These are phyloP conservation scores for Acorus calamus DNA, from an alignment of 106 monocot genomes.

Conservation along the genomic window DNA sequence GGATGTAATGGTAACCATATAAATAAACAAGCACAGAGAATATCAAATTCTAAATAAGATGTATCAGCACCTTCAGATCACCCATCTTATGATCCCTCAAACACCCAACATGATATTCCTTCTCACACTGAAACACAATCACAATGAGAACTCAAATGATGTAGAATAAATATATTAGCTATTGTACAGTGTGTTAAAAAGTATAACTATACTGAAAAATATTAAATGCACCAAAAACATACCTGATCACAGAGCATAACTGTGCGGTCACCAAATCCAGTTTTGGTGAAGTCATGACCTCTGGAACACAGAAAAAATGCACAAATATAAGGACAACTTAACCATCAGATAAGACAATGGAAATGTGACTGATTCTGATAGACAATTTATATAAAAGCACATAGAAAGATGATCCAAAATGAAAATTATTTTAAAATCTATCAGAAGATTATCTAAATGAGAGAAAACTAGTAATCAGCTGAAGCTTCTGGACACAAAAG, in stretches of 20 bases:
- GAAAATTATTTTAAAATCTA: not conserved
- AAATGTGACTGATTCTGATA: not conserved
- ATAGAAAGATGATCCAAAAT: not conserved
- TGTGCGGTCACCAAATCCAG: conserved; percentile 64
- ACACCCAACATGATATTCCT: conserved; percentile 94
- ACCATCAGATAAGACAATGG: not conserved
- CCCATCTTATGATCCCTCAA: conserved; percentile 76
- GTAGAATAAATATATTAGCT: not conserved
- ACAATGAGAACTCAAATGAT: conserved; percentile 8
- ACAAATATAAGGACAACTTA: too few species aligned
- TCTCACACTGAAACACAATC: conserved; percentile 61
- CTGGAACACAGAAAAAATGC: conserved; percentile 24
- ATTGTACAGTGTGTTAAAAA: too few species aligned
- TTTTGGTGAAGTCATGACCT: conserved; percentile 59
- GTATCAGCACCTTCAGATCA: conserved; percentile 51
- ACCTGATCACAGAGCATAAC: conserved; percentile 95
- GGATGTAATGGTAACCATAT: not conserved
- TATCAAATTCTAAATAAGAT: not conserved
- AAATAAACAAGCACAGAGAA: not conserved
- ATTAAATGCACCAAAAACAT: conserved; percentile 1
- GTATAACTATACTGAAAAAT: not conserved
- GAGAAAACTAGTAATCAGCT: too few species aligned
- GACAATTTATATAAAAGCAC: too few species aligned
- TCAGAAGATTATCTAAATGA: not conserved
- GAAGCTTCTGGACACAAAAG: not conserved